These are phyloP conservation scores for Diaporthe sp. DNA, from an alignment of 2,329 filamentous ascomycete genomes.

Conservation along the genomic window DNA sequence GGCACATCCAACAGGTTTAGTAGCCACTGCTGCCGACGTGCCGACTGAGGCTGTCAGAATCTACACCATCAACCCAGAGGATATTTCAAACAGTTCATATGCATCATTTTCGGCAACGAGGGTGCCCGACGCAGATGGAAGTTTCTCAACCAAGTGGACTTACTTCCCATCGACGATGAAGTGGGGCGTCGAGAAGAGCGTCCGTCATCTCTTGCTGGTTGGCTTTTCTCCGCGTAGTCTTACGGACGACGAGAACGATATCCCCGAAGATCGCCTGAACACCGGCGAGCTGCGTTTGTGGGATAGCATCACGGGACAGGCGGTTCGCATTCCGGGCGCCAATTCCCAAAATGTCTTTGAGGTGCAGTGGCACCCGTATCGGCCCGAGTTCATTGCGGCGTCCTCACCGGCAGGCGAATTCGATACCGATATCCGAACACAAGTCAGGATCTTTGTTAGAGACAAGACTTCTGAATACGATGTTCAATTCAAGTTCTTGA, in stretches of 20 bases:
- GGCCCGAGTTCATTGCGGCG: slow-evolving; percentile 68
- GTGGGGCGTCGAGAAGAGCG: slow-evolving; percentile 65
- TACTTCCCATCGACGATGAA: slow-evolving; percentile 75
- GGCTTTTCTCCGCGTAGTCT: slow-evolving; percentile 74
- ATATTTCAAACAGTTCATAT: slow-evolving; percentile 56
- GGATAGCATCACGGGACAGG: slow-evolving; percentile 61
- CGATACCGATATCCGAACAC: slow-evolving; percentile 64
- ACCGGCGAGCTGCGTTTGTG: slow-evolving; percentile 73
- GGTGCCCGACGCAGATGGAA: slow-evolving; percentile 49
- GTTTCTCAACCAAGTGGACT: slow-evolving; percentile 66
- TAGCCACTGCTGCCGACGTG: slow-evolving; percentile 73
- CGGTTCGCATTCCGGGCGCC: slow-evolving; percentile 64
- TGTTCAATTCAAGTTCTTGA: slow-evolving; percentile 60
- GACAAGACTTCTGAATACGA: slow-evolving; percentile 47
- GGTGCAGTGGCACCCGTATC: slow-evolving; percentile 72
- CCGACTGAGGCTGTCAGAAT: slow-evolving; percentile 68
- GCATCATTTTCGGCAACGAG: slow-evolving; percentile 58
- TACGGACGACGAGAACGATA: slow-evolving; percentile 66
- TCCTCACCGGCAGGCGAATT: slow-evolving; percentile 66
- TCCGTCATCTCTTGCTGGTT: slow-evolving; percentile 68
- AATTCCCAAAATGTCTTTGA: slow-evolving; percentile 75
- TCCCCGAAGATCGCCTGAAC: slow-evolving; percentile 70
- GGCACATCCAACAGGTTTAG: slow-evolving; percentile 58
- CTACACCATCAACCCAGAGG: slow-evolving; percentile 60
- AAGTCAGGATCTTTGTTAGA: slow-evolving; percentile 67